A percentile compares a stretch with the other conserved stretches of the same genome.
phyloP scores from a whole-genome alignment of 805 yeast genomes.

The Metschnikowia continentalis region DNA sequence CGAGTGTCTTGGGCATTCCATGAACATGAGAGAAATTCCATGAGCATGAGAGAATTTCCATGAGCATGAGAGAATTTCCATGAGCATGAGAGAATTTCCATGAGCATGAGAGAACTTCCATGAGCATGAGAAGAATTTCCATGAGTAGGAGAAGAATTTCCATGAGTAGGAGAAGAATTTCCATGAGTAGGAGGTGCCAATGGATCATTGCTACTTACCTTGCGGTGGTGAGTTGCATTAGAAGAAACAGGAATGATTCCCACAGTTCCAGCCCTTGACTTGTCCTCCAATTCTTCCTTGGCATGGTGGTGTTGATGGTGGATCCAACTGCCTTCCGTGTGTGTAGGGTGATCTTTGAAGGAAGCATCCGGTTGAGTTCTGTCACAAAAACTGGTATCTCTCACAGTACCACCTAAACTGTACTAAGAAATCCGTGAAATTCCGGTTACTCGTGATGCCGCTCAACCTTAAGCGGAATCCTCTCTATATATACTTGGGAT shows the following conservation, averaged over 20 bases:
- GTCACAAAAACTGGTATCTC: background rate
- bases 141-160: background rate
- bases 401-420: background rate
- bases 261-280: background rate
- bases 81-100: too few relatives aligned
- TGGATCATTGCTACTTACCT: background rate
- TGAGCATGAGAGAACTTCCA: too few relatives aligned
- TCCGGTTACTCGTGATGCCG: too few relatives aligned
- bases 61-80: too few relatives aligned
- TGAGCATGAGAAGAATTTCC: too few relatives aligned
- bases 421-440: too few relatives aligned
- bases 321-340: background rate
- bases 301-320: background rate
- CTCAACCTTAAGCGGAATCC: too few relatives aligned
- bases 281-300: background rate
- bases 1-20: background rate
- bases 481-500: too few relatives aligned
- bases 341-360: background rate
- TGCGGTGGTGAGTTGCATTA: background rate
- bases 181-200: background rate
- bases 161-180: background rate
- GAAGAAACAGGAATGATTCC: background rate
- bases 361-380: slow-evolving; percentile 2
- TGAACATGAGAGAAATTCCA: too few relatives aligned
- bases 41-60: too few relatives aligned